Base-by-base conservation (phyloP, 148 eudicot species). In the Gaultheria prostrata region DNA sequence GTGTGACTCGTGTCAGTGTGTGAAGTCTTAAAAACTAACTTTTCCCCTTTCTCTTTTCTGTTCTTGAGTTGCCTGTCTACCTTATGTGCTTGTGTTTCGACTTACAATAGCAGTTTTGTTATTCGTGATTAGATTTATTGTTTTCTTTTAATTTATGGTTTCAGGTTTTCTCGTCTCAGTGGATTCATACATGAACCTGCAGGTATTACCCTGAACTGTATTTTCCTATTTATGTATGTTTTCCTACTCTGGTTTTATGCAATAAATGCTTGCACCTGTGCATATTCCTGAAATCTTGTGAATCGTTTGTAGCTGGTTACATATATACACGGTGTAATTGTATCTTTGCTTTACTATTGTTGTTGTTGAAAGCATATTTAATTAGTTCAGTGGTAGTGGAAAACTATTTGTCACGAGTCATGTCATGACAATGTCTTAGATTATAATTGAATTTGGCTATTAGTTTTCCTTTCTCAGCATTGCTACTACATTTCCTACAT, bases 161-260 rank as follows among this genome's bases (percentile, higher is more conserved):
- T 21, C 90, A 92, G 95, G 95, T 65, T 92, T 81, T 85, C 92
- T 92, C 33, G 93, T 87, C 71, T 92, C 95, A 24, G 93, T 91
- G 30, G 95, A 92, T 88, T 90, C 92, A 18, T 92, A 92, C 89
- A 92, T 92, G 95, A 92, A 92, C 87, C 82, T 92, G 83, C 94
- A 92, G 92, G 94, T 90, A 77, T 10, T 56, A 26, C 30, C 56
- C 12, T 24, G 59, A 84, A 18, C 12, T 39, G n/a, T 65, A 65
- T 56, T 63, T 33, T 78, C 33, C 21, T 26, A 3, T 79, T 51
- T 50, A 51, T 70, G 15, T 45, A 30, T 67, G 7, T 67, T 28
- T 12, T 67, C 35, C 10, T 72, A 18, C 28, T 79, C 53, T 54
- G 32, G 26, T 32, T 74, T 35, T 80, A 59, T 12, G 46, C 61